Evolutionary conservation across 2,329 filamentous ascomycete genomes (phyloP), one percentile per base, ranked within the genome.

Genomic region (Penicillium sp.): DNA sequence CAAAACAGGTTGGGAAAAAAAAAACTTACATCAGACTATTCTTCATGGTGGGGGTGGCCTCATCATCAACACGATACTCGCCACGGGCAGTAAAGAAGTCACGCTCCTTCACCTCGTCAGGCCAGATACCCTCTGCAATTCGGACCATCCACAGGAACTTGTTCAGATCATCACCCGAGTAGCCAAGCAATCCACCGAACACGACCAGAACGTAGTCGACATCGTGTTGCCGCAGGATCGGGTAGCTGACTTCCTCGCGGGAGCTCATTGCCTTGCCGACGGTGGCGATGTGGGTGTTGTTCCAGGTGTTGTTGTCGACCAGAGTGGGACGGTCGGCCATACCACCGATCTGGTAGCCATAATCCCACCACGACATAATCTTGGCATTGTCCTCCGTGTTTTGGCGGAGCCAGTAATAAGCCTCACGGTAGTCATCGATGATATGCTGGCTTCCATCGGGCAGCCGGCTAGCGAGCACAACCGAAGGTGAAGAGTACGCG

Each of bases 81-180:
- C 95, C 94, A 58, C 92, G 86, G 4, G 87, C 68, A 6, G 94
- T 99, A 77, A 99, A 99, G 79, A 93, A 99, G 67, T 93, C 88
- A 59, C 94, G 89, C 78, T 99, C 94, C 78, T 91, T 96, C 63
- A 99, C 88, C 81, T 99, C 93, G 61, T 97, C 91, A n/a, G 94
- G 94, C 94, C 94, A 99, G 76, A 99, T 97, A 59, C 94, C 94
- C 76, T 99, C 94, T 32, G 94, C 94, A 68, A 99, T 99, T 70
- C 94, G 86, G 52, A 99, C 92, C 95, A 99, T 99, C 94, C 94
- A 99, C 63, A 99, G 80, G 81, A 99, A 99, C 79, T 99, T 99
- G 82, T 99, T 99, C 79, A 99, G 96, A 69, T 99, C 94, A 65
- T 99, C 94, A 58, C 94, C 94, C 45, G 92, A 97, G 79, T 99